These are phyloP conservation scores for Ascoidea tarda DNA, from an alignment of 805 yeast genomes.

Conservation along the genomic window DNA sequence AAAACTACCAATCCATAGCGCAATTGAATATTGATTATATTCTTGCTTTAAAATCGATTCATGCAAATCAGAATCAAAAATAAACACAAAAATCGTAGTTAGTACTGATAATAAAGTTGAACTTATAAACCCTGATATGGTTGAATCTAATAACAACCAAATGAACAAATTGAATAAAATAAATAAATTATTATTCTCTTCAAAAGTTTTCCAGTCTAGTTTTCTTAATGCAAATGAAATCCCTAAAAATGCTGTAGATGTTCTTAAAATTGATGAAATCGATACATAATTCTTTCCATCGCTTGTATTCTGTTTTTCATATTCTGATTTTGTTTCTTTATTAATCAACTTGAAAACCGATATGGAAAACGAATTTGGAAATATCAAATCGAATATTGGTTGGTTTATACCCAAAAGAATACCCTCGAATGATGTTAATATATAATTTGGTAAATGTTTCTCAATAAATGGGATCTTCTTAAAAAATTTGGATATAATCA, in stretches of 20 bases:
- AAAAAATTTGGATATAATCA: not conserved
- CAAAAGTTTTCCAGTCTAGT: constrained; percentile 51
- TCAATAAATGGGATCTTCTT: not conserved
- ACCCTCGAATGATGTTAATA: constrained; percentile 1
- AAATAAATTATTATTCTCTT: constrained; percentile 56
- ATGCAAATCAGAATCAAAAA: constrained; percentile 8
- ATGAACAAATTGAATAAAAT: constrained; percentile 45
- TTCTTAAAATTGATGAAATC: constrained; percentile 15
- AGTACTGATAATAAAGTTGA: constrained; percentile 16
- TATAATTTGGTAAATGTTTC: not conserved
- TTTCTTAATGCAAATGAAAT: constrained; percentile 57
- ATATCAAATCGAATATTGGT: constrained; percentile 5
- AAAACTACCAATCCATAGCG: constrained; percentile 47
- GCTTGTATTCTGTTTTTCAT: no score
- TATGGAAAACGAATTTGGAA: constrained; percentile 2
- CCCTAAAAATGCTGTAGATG: constrained; percentile 52
- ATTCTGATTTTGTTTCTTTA: not conserved
- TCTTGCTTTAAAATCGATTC: constrained; percentile 1
- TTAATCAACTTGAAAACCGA: constrained; percentile 3
- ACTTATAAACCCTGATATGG: constrained; percentile 34
- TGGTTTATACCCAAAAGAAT: constrained; percentile 6
- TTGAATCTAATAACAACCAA: constrained; percentile 54
- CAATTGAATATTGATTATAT: constrained; percentile 12
- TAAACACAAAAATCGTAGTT: constrained; percentile 10
- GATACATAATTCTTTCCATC: no score